Evolutionary conservation across 441 rosid species (phyloP), one percentile per base, ranked within the genome.

Genomic region (Populus tomentosa): DNA sequence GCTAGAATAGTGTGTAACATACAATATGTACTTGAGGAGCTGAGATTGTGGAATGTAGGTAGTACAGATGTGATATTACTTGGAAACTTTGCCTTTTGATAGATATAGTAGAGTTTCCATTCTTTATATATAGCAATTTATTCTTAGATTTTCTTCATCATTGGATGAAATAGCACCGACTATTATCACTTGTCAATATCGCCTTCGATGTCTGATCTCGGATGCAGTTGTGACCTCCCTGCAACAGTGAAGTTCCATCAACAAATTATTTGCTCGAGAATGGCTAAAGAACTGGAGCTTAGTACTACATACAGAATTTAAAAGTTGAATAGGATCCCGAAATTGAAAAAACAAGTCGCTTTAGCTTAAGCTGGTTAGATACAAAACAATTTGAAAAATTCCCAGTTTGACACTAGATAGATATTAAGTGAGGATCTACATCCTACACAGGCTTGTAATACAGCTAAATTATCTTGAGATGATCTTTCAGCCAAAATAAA

Each of bases 141-240:
- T 26, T 26, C 28, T 18, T 14, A 50, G 59, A 16, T 50, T 50
- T 50, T 50, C 20, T 50, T 13, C 7, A 50, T 50, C n/a, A 50
- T 14, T 14, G 59, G 59, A 50, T 50, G 59, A 50, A 7, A 9
- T 40, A 38, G 40, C 13, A 6, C 50, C 63, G 21, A 38, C 28
- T 33, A 4, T 79, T 75, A 84, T 72, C 67, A 70, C 26, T 72
- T 35, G 67, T 33, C 14, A 32, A 46, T 32, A 33, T 59, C 75
- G 77, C 84, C 88, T 56, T 14, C 78, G n/a, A 68, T 84, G 40
- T 75, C 81, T 20, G 77, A 77, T 83, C 66, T 71, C 79, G 84
- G 72, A 89, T 46, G 71, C 32, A 35, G 86, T 26, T 3, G 89
- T 86, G 32, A 88, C 23, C 73, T 89, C 92, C 88, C 92, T 89